phyloP scores from a whole-genome alignment of 768 basidiomycete species.

The Kwoniella pini region DNA sequence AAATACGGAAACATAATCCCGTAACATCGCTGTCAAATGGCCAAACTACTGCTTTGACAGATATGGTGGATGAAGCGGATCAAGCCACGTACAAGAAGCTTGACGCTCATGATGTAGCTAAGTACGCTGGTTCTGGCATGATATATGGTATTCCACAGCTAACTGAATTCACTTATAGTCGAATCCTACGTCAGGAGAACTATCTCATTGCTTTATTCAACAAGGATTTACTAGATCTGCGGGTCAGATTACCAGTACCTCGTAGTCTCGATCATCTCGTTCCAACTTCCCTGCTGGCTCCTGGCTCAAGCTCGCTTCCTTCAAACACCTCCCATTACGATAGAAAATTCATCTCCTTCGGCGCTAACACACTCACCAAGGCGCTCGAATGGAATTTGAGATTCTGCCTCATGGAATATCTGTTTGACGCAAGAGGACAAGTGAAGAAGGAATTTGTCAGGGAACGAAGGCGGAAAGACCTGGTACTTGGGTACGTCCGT shows the following conservation, averaged over 20 bases:
- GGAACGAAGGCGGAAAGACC: slow-evolving; percentile 70
- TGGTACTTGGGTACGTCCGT: slow-evolving; percentile 76
- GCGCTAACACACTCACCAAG: slow-evolving; percentile 75
- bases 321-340: slow-evolving; percentile 54
- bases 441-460: slow-evolving; percentile 91
- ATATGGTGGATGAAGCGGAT: slow-evolving; percentile 54
- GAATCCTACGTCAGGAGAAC: slow-evolving; percentile 97
- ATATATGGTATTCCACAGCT: neutral
- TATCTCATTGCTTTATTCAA: slow-evolving; percentile 98
- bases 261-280: slow-evolving; percentile 27
- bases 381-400: slow-evolving; percentile 96
- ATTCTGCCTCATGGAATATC: slow-evolving; percentile 91
- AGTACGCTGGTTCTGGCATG: slow-evolving; percentile 55
- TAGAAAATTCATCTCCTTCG: slow-evolving; percentile 59
- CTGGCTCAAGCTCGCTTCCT: slow-evolving; percentile 10
- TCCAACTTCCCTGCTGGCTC: slow-evolving; percentile 37
- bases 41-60: slow-evolving; percentile 60
- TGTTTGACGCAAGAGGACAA: slow-evolving; percentile 85
- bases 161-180: slow-evolving; percentile 50
- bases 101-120: slow-evolving; percentile 97
- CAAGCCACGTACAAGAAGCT: slow-evolving; percentile 64
- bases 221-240: slow-evolving; percentile 88
- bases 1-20: slow-evolving; percentile 90
- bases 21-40: slow-evolving; percentile 66
- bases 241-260: slow-evolving; percentile 69